These are phyloP conservation scores for Henckelia pumila DNA, from an alignment of 257 asterid species.

Conservation along the genomic window DNA sequence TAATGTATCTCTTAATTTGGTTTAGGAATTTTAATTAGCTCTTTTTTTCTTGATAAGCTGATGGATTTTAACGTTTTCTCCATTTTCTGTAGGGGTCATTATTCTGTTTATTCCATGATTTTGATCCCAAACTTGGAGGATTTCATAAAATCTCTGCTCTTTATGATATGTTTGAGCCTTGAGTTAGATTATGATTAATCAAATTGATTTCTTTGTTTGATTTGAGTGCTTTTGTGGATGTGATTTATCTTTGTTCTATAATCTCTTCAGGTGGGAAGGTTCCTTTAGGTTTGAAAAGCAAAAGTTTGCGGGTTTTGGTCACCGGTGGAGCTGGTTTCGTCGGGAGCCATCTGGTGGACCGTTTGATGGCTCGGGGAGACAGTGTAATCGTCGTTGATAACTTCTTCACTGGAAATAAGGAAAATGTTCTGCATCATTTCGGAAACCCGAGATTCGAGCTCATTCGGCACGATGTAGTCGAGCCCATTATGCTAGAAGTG, in stretches of 20 bases:
- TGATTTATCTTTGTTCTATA: not conserved
- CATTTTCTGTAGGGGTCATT: not conserved
- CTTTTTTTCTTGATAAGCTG: not conserved
- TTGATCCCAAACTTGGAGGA: not conserved
- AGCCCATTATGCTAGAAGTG: constrained; percentile 83
- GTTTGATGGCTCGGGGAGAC: constrained; percentile 72
- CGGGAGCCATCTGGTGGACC: constrained; percentile 89
- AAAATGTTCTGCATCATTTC: constrained; percentile 69
- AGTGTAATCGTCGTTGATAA: constrained; percentile 82
- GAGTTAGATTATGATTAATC: not conserved
- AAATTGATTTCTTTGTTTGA: not conserved
- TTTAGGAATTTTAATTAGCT: not conserved
- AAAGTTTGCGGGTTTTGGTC: constrained; percentile 61
- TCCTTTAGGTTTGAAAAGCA: constrained; percentile 65
- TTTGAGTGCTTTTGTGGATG: not conserved
- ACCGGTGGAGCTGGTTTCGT: constrained; percentile 97
- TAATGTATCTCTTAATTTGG: not conserved
- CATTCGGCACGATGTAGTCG: constrained; percentile 82
- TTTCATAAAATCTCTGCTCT: no score
- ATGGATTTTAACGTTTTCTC: not conserved
- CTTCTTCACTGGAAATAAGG: constrained; percentile 74
- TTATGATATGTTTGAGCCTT: no score
- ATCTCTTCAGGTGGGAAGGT: constrained; percentile 54
- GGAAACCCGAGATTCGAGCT: constrained; percentile 69
- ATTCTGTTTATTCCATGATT: not conserved